Conservation (phyloP, 148 eudicot genomes). For the Chenopodium quinoa region DNA sequence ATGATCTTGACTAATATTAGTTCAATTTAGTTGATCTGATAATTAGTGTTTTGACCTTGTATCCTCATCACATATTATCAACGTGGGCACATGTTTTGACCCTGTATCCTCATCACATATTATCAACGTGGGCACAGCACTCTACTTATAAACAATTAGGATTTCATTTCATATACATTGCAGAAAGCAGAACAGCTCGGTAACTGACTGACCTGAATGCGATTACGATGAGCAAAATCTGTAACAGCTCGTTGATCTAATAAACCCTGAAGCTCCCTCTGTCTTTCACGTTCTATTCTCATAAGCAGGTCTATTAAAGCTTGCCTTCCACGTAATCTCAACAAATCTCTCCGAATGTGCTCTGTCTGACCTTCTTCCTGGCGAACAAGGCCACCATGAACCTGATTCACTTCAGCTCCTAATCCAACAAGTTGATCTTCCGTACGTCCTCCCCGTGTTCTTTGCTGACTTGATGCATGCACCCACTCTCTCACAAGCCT, state of each 20-base stretch:
- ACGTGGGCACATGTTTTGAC: too few species aligned
- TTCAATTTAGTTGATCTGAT: too few species aligned
- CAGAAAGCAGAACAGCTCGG: background rate
- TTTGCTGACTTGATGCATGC: slow-evolving; percentile 89
- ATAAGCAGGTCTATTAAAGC: slow-evolving; percentile 88
- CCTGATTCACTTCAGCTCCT: slow-evolving; percentile 39
- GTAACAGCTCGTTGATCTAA: slow-evolving; percentile 95
- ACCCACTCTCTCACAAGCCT: slow-evolving; percentile 97
- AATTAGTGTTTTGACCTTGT: background rate
- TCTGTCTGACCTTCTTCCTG: slow-evolving; percentile 68
- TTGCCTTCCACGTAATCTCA: slow-evolving; percentile 90
- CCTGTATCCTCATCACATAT: background rate
- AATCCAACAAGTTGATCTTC: slow-evolving; percentile 48
- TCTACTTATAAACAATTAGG: background rate
- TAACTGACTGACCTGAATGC: slow-evolving; percentile 70
- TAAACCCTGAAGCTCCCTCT: slow-evolving; percentile 88
- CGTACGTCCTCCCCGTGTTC: slow-evolving; percentile 59
- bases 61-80: background rate
- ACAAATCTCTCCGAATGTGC: slow-evolving; percentile 77
- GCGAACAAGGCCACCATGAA: slow-evolving; percentile 45
- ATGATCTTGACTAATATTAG: too few species aligned
- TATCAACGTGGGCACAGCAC: background rate
- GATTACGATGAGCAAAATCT: slow-evolving; percentile 96
- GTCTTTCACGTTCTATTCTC: slow-evolving; percentile 91
- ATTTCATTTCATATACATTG: background rate